phyloP scores from a whole-genome alignment of 768 basidiomycete genomes.

The Psilocybe azurescens region DNA sequence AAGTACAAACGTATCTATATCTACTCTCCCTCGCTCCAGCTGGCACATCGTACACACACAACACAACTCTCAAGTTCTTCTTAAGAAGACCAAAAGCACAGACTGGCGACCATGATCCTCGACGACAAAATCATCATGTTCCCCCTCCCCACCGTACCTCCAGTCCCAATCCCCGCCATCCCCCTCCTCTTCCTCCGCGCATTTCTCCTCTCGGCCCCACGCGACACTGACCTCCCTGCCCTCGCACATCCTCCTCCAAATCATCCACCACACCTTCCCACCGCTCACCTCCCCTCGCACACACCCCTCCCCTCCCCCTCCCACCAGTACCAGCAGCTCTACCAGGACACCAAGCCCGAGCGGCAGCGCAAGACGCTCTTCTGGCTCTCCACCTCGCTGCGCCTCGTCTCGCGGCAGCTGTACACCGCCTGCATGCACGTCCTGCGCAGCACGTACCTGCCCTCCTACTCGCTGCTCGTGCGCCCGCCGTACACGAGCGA shows the following conservation, averaged over 20 bases:
- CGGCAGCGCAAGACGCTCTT: constrained; percentile 70
- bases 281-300: constrained; percentile 33
- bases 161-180: constrained; percentile 11
- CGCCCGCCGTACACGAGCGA: constrained; percentile 76
- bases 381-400: constrained; percentile 68
- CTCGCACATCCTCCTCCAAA: constrained; percentile 64
- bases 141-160: constrained; percentile 34
- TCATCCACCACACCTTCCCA: constrained; percentile 69
- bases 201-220: not conserved
- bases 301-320: constrained; percentile 30
- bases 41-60: no score
- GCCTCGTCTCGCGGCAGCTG: constrained; percentile 68
- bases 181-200: not conserved
- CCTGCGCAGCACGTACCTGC: constrained; percentile 75
- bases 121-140: constrained; percentile 40
- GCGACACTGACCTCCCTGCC: constrained; percentile 18
- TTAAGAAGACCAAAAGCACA: no score
- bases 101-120: constrained; percentile 30
- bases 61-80: no score
- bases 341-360: constrained; percentile 46
- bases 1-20: no score
- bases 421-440: constrained; percentile 86
- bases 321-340: constrained; percentile 20
- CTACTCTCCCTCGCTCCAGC: no score
- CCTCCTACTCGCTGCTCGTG: constrained; percentile 65